phyloP scores from a whole-genome alignment of 2,329 filamentous ascomycete species.

The Teratosphaeria epicoccoides region DNA sequence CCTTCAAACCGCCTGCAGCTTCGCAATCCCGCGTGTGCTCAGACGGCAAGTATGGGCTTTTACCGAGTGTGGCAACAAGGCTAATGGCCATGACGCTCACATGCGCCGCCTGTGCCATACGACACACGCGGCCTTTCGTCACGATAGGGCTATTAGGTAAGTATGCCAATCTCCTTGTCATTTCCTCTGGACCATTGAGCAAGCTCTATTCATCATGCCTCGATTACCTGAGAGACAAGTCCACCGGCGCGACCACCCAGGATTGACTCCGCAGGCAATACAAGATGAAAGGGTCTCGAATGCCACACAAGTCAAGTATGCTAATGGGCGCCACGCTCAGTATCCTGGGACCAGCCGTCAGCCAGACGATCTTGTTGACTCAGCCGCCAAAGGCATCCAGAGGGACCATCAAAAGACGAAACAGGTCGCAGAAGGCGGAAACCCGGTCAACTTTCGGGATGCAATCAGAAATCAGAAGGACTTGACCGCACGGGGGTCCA shows the following conservation, averaged over 20 bases:
- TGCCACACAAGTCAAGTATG: not conserved
- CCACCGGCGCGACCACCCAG: not conserved
- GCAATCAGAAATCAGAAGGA: constrained; percentile 26
- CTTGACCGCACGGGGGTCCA: constrained; percentile 34
- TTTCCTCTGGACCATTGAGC: not conserved
- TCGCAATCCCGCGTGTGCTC: too few relatives aligned
- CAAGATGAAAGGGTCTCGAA: not conserved
- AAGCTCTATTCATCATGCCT: not conserved
- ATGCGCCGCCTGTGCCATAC: not conserved
- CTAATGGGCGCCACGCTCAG: not conserved
- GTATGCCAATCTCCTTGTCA: not conserved
- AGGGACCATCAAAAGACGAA: not conserved
- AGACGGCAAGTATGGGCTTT: not conserved
- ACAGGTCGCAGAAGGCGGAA: constrained; percentile 14
- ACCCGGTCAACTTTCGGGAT: constrained; percentile 32
- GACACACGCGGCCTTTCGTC: not conserved
- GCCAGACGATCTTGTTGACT: not conserved
- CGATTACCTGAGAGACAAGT: not conserved
- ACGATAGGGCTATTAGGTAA: not conserved
- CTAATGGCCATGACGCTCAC: not conserved
- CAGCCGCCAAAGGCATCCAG: not conserved
- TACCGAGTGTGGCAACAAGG: not conserved
- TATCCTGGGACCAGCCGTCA: not conserved
- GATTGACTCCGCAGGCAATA: not conserved
- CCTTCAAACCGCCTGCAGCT: too few relatives aligned